Base-by-base conservation (phyloP, 352 stramenopile genomes). In the Phytopythium litorale region DNA sequence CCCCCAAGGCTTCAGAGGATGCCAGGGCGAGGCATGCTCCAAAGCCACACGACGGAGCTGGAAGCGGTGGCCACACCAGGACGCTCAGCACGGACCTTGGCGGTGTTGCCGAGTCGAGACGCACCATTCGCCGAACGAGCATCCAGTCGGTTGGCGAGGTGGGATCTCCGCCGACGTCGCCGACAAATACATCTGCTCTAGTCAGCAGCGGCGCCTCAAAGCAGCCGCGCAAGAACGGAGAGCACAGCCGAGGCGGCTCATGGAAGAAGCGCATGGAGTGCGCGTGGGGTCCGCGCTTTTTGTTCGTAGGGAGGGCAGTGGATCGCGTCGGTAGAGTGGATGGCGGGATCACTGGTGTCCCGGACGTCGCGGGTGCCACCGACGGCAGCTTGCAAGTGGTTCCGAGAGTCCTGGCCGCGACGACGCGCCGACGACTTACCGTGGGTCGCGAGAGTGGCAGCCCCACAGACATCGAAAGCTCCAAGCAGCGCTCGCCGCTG, bases 261-360 rank as follows among this genome's bases (percentile, higher is more conserved):
- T 88, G 76, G 76, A 80, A 79, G 54, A 84, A 79, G 48, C 72
- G 78, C 45, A 64, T 89, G 56, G 75, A 87, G 48, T 72, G 71
- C 52, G 75, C 75, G 28, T 89, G 79, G 79, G 70, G 79, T 3
- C 79, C 79, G 61, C 78, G 78, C 11, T 88, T 76, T 62, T 58
- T 78, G 50, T 87, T 81, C 37, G 64, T 68, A 54, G 68, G 65
- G 12, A 70, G 62, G 18, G 67, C 64, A 12, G 46, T 45, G n/a
- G 45, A 19, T 0, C 23, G 12, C 12, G 40, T 32, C 11, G 3
- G 21, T 12, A 7, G 45, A 51, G 45, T 21, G 8, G 21, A 32
- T 32, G 45, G 9, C 4, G 45, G 21, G 7, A 51, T 51, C 45
- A 19, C 21, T 13, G 9, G 45, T 16, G 43, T 16, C 18, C n/a